Percentiles rank a stretch among this genome's conserved stretches.
Evolutionary conservation across 139 green algal species (phyloP).

Genomic region (Trebouxia sp.): DNA sequence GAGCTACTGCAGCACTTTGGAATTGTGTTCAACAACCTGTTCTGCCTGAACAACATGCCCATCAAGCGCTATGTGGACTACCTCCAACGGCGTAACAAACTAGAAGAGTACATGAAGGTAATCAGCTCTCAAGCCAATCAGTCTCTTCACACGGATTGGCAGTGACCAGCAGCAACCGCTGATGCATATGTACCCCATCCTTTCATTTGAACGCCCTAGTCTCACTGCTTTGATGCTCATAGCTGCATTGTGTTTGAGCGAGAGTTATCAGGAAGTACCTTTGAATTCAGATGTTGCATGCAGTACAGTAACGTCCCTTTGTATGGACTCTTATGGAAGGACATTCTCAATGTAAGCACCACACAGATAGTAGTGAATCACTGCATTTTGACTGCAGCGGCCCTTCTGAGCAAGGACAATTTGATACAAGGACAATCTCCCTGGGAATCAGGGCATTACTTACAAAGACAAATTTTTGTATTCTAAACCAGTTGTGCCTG

Average conservation of each 20-base stretch:
- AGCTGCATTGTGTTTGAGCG: background rate
- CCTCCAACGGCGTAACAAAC: constrained; percentile 55
- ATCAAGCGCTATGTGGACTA: constrained; percentile 96
- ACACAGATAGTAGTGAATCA: no score
- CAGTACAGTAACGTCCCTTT: background rate
- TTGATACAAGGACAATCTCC: no score
- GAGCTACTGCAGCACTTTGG: constrained; percentile 76
- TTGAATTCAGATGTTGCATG: background rate
- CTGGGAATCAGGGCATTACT: background rate
- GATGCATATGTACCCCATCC: no score
- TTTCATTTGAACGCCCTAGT: no score
- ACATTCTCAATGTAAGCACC: no score
- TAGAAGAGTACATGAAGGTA: constrained; percentile 88
- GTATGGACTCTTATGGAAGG: background rate
- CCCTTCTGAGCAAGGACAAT: no score
- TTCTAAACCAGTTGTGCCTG: background rate
- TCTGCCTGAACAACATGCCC: constrained; percentile 99
- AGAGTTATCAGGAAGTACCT: background rate
- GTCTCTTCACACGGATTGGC: background rate
- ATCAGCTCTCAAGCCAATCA: background rate
- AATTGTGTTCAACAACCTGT: constrained; percentile 86
- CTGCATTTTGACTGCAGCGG: no score
- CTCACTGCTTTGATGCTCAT: background rate
- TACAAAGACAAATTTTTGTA: background rate
- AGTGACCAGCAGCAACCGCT: no score